Conservation (phyloP, 2,329 filamentous ascomycete species). For the Alternaria dauci region DNA sequence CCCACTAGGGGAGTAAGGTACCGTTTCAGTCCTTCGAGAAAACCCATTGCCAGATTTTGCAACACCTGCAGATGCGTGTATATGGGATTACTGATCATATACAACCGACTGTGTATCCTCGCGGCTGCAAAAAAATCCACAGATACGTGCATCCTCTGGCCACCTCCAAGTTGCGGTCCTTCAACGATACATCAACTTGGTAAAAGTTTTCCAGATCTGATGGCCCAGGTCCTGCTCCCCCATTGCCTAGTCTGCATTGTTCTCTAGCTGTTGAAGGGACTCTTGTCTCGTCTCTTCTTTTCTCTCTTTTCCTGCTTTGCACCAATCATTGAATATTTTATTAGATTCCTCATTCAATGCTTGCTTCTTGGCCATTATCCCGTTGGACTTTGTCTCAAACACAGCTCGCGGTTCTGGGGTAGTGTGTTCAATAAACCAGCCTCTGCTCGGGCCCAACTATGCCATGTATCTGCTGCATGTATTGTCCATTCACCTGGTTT, state of each 20-base stretch:
- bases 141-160: not conserved
- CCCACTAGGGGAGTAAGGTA: not conserved
- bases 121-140: not conserved
- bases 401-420: not conserved
- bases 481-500: constrained; percentile 25
- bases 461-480: constrained; percentile 23
- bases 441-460: not conserved
- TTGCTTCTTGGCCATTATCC: not conserved
- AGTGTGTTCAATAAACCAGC: not conserved
- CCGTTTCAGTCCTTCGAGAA: not conserved
- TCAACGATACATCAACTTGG: not conserved
- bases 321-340: not conserved
- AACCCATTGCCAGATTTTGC: not conserved
- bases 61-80: not conserved
- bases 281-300: constrained; percentile 8
- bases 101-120: not conserved
- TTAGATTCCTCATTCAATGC: not conserved
- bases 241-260: not conserved
- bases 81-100: not conserved
- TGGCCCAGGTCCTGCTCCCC: not conserved
- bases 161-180: not conserved
- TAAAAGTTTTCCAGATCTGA: not conserved
- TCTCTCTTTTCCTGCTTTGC: not conserved
- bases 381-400: not conserved
- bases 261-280: not conserved